phyloP scores from a whole-genome alignment of 768 basidiomycete genomes.

The Neoboletus brunneissimus region DNA sequence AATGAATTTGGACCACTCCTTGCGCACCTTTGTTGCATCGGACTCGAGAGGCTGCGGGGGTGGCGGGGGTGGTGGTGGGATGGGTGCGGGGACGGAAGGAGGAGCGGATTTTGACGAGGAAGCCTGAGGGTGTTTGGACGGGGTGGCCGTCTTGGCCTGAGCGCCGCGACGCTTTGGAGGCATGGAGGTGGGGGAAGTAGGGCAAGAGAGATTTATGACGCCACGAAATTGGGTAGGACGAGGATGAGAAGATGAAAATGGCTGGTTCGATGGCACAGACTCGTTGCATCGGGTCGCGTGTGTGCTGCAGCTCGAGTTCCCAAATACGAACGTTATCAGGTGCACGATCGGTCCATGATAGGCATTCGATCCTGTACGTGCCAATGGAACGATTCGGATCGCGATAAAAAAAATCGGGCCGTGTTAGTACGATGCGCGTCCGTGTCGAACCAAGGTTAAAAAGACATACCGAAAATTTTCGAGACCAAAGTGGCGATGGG shows the following conservation, averaged over 20 bases:
- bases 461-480: slow-evolving; percentile 10
- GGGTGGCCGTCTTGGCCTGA: slow-evolving; percentile 15
- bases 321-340: slow-evolving; percentile 31
- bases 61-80: slow-evolving; percentile 6
- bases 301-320: slow-evolving; percentile 15
- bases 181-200: slow-evolving; percentile 12
- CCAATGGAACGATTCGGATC: slow-evolving; percentile 24
- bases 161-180: slow-evolving; percentile 31
- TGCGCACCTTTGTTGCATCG: slow-evolving; percentile 27
- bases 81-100: slow-evolving; percentile 1
- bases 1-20: slow-evolving; percentile 30
- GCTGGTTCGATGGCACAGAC: slow-evolving; percentile 20
- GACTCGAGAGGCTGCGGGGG: slow-evolving; percentile 20
- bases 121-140: background rate
- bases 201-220: slow-evolving; percentile 12
- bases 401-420: background rate
- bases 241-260: slow-evolving; percentile 20
- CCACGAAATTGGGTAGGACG: slow-evolving; percentile 9
- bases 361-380: slow-evolving; percentile 21
- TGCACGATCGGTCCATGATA: slow-evolving; percentile 33
- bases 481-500: no score
- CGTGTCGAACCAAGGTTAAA: background rate
- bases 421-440: slow-evolving; percentile 1
- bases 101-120: slow-evolving; percentile 14
- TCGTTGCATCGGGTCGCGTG: slow-evolving; percentile 31